Conservation (phyloP, 495 filamentous ascomycete species). For the Pseudoneurospora amorphoporcata region DNA sequence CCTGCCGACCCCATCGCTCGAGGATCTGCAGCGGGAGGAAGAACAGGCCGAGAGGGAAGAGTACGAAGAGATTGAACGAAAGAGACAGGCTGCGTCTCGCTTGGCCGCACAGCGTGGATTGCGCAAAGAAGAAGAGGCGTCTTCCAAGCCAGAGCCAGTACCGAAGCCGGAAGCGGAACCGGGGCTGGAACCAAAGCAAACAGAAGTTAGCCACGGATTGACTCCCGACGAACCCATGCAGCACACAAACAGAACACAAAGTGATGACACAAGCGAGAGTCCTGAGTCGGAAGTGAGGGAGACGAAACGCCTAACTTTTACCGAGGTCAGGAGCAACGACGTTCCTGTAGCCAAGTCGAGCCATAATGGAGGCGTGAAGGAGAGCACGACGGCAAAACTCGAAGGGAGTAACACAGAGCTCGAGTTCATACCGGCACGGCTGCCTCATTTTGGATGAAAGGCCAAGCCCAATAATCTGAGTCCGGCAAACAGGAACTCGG, state of each 20-base stretch:
- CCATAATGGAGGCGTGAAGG: background rate
- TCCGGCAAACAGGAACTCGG: background rate
- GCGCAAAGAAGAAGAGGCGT: conserved; percentile 23
- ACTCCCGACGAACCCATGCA: background rate
- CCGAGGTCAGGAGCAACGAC: background rate
- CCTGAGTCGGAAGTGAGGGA: conserved; percentile 2
- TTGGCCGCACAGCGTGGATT: conserved; percentile 65
- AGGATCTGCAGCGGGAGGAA: conserved; percentile 70
- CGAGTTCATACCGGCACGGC: conserved; percentile 22
- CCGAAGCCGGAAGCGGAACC: background rate
- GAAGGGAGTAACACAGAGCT: background rate
- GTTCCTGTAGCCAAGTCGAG: background rate
- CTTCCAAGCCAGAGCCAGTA: conserved; percentile 8
- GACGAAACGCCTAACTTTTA: conserved; percentile 3
- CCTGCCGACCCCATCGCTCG: conserved; percentile 46
- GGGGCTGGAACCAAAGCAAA: background rate
- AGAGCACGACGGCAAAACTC: background rate
- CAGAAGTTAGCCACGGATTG: background rate
- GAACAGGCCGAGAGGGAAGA: conserved; percentile 56
- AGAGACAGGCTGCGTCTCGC: conserved; percentile 59
- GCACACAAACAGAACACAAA: background rate
- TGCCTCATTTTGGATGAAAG: conserved; percentile 22
- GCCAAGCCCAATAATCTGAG: background rate
- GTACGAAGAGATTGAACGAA: conserved; percentile 56
- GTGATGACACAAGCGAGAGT: background rate